Evolutionary conservation across 2,329 filamentous ascomycete species (phyloP).

Genomic region (Aphanocladium album): DNA sequence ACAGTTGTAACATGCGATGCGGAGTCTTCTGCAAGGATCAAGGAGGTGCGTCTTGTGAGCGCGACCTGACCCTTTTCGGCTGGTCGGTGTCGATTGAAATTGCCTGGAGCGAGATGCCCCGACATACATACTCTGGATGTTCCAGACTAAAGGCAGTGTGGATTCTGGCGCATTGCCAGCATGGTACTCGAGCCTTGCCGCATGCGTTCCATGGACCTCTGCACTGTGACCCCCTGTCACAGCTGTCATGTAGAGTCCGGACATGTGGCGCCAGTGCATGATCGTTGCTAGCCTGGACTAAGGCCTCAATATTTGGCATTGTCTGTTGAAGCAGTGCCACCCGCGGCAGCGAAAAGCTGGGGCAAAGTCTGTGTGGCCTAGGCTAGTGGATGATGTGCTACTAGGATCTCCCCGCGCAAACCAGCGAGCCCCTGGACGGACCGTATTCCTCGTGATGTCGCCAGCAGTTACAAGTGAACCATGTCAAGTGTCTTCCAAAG

Average conservation of each 20-base stretch:
- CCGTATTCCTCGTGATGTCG: neutral
- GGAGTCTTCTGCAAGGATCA: neutral
- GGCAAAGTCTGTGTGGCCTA: neutral
- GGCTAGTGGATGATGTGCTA: slow-evolving; percentile 3
- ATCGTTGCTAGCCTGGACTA: neutral
- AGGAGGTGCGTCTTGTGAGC: neutral
- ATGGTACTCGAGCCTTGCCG: neutral
- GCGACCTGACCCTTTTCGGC: neutral
- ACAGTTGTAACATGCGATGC: neutral
- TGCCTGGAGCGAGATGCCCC: neutral
- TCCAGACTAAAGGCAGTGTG: neutral
- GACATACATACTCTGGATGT: neutral
- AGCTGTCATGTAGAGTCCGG: neutral
- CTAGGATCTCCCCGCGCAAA: slow-evolving; percentile 8
- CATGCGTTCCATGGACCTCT: neutral
- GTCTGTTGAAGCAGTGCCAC: neutral
- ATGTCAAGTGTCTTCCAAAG: neutral
- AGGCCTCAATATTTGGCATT: neutral
- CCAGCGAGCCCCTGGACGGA: neutral
- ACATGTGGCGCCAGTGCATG: neutral
- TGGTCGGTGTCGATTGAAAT: neutral
- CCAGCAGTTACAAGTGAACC: neutral
- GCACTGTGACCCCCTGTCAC: neutral
- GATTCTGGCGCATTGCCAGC: neutral
- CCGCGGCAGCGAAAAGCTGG: neutral